Base-by-base conservation (phyloP, 805 yeast species). In the Monosporozyma siamensis region DNA sequence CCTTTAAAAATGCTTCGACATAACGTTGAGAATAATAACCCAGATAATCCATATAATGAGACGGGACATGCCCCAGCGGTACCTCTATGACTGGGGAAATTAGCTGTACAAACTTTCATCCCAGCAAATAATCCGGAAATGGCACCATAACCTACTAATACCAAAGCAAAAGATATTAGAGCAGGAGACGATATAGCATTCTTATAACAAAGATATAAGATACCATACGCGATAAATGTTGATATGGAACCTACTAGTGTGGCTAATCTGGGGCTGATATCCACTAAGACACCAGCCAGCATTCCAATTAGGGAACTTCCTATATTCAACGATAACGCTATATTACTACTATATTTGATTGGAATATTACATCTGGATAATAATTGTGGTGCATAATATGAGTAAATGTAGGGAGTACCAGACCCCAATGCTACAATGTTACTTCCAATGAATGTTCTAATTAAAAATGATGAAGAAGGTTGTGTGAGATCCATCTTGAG, bases 351-450 rank as follows among this genome's bases (percentile, higher is more conserved):
- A 47, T 75, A 76, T 0, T 76, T 65, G 0, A 82, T 72, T 0
- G 80, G 71, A 22, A 82, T 66, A 0, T 76, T 71, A 20, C 82
- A 75, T 49, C 70, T 64, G 21, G 67, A 63, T 22, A 80, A 70
- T 48, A 83, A 63, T 55, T 82, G 88, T 2, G 90, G 89, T 1
- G 87, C 78, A 55, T 77, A 83, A n/a, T 77, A 75, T 0, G 89
- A 84, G 56, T 77, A 83, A 11, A 81, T 64, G 52, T 83, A 83
- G 0, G 86, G 83, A 2, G 88, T 82, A 2, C 92, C 90, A 3
- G 86, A 72, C 0, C 82, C 87, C 38, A 82, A 52, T 0, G 84
- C 72, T 7, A 78, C 78, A 14, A 80, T 53, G 36, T 57, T 58
- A 17, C 64, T 54, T 2, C 65, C 66, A 9, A 61, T 39, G 37